These are phyloP conservation scores for Wickerhamomyces sp. DNA, from an alignment of 1,139 yeast species.

Conservation along the genomic window DNA sequence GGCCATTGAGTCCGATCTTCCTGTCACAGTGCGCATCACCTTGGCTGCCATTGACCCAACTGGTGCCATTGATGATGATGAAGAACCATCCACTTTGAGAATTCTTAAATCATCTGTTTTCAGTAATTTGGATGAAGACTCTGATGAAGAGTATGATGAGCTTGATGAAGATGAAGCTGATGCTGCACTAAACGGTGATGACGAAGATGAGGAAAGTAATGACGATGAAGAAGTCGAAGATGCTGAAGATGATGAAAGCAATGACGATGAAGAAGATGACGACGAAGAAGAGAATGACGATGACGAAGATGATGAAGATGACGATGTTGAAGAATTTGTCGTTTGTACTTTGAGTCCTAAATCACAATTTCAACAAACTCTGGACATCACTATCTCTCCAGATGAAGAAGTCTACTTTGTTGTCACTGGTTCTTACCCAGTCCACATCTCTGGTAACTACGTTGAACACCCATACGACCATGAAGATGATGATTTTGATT, in stretches of 20 bases:
- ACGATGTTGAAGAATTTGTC: slow-evolving; percentile 72
- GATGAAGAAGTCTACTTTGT: slow-evolving; percentile 93
- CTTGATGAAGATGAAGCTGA: slow-evolving; percentile 30
- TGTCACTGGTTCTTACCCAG: slow-evolving; percentile 92
- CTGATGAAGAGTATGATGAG: slow-evolving; percentile 37
- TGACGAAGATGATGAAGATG: slow-evolving; percentile 53
- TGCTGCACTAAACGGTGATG: slow-evolving; percentile 26
- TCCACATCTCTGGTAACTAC: slow-evolving; percentile 92
- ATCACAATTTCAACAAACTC: slow-evolving; percentile 78
- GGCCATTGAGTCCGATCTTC: slow-evolving; percentile 81
- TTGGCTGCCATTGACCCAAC: slow-evolving; percentile 95
- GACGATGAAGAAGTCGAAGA: slow-evolving; percentile 31
- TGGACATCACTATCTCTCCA: slow-evolving; percentile 87
- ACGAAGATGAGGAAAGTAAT: slow-evolving; percentile 29
- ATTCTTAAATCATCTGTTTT: slow-evolving; percentile 67
- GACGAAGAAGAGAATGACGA: slow-evolving; percentile 35
- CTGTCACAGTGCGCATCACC: slow-evolving; percentile 85
- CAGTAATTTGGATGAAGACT: slow-evolving; percentile 46
- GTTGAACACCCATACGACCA: slow-evolving; percentile 91
- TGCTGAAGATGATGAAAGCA: slow-evolving; percentile 30
- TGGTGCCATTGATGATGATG: slow-evolving; percentile 69
- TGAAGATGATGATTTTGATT: slow-evolving; percentile 49
- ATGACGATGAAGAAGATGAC: slow-evolving; percentile 22
- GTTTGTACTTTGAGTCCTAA: slow-evolving; percentile 90
- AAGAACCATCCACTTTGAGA: slow-evolving; percentile 83